Evolutionary conservation across 352 stramenopile genomes (phyloP), one percentile per base, ranked within the genome.

Genomic region (Phytophthora podocarpi): DNA sequence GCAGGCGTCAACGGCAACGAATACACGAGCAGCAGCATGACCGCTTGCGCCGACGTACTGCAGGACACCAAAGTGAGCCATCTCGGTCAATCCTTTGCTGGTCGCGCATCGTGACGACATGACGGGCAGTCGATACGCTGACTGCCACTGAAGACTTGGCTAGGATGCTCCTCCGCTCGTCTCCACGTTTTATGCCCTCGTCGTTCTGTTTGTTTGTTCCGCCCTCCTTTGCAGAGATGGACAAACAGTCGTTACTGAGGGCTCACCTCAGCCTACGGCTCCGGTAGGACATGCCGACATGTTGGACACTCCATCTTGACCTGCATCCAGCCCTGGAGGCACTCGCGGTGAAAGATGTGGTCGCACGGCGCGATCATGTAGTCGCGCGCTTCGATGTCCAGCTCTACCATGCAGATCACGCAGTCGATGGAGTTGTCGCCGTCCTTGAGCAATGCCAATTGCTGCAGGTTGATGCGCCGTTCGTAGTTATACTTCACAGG

Each of bases 401-500:
- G 68, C 59, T 91, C 80, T 21, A 94, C 80, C 82, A 95, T 93
- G 66, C 86, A 95, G 48, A 95, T 95, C 31, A 93, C 86, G 32
- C 86, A 95, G 67, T 95, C 84, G 39, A 91, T 87, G 6, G 78
- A 70, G 50, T 65, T 72, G 37, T 87, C 80, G 54, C 88, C 75
- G 57, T 88, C 86, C 27, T 80, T 78, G 6, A 94, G 67, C 32
- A 92, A 57, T 53, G 79, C 80, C 49, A 91, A 52, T 46, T 92
- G 67, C 49, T 92, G 79, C 31, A 78, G 16, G 45, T 86, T 81
- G 21, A 93, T 90, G 37, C 80, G 80, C 30, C 97, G 87, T 76
- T 96, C 91, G 80, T 99, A 99, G 64, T 99, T 97, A 76, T 98
- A 99, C 74, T 98, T 98, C 31, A 97, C 93, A 2, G 97, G 97